Percentiles rank a stretch among this genome's conserved stretches.
phyloP scores from a whole-genome alignment of 306 rosid species.

The Ziziphus jujuba region DNA sequence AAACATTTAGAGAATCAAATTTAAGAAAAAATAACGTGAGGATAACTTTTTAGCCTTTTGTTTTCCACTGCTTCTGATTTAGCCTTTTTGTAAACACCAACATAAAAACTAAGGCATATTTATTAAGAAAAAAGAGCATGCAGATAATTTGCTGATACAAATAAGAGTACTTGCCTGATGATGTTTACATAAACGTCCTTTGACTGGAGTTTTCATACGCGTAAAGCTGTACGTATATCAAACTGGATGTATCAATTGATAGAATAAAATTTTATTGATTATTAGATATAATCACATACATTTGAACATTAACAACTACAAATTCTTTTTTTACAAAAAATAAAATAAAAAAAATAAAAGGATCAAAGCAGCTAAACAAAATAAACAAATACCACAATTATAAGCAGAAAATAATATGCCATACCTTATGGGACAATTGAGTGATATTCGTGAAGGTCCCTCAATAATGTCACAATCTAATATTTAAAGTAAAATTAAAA shows the following conservation, averaged over 20 bases:
- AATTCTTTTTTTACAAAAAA: not conserved
- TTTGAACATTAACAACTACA: not conserved
- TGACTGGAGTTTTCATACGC: constrained; percentile 84
- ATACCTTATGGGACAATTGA: constrained; percentile 98
- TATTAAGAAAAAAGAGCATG: not conserved
- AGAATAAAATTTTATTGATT: not conserved
- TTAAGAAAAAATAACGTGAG: too few relatives aligned
- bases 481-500: not conserved
- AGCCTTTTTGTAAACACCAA: not conserved
- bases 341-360: not conserved
- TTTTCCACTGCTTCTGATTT: too few relatives aligned
- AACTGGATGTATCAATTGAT: constrained; percentile 24
- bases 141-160: constrained; percentile 16
- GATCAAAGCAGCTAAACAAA: constrained; percentile 4
- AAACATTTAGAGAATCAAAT: not conserved
- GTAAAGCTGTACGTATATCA: constrained; percentile 52
- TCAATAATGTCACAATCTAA: constrained; percentile 79
- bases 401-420: constrained; percentile 28
- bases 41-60: too few relatives aligned
- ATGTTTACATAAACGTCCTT: constrained; percentile 87
- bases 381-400: constrained; percentile 7
- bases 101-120: not conserved
- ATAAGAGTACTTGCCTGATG: constrained; percentile 59
- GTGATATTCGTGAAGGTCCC: constrained; percentile 88
- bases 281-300: not conserved